These are phyloP conservation scores for Pleurotus cornucopiae DNA, from an alignment of 768 basidiomycete species.

Conservation along the genomic window DNA sequence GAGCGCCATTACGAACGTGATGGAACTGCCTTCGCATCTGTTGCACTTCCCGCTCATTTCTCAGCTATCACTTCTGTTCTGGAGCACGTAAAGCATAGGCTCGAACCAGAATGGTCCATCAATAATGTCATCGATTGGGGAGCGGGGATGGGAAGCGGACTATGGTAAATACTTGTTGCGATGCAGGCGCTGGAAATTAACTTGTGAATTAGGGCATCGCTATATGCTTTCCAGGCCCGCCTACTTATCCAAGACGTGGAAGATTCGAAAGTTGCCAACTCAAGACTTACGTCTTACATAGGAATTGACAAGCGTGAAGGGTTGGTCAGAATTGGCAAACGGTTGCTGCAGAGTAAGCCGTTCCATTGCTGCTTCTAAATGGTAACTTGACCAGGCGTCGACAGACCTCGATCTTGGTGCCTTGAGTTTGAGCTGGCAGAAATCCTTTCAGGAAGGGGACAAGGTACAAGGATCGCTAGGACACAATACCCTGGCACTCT, in stretches of 20 bases:
- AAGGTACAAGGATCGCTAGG: constrained; percentile 37
- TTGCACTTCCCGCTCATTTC: constrained; percentile 85
- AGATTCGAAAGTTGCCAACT: constrained; percentile 39
- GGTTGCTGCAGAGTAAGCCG: constrained; percentile 50
- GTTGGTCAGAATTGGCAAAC: constrained; percentile 61
- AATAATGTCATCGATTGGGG: constrained; percentile 81
- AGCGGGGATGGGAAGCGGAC: constrained; percentile 73
- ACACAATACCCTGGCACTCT: constrained; percentile 61
- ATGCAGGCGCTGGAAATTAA: background rate
- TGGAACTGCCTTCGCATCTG: constrained; percentile 79
- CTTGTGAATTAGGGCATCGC: constrained; percentile 51
- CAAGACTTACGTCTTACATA: constrained; percentile 58
- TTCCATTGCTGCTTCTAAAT: constrained; percentile 4
- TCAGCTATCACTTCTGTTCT: constrained; percentile 77
- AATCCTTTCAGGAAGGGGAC: constrained; percentile 48
- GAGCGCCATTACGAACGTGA: constrained; percentile 61
- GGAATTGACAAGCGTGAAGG: constrained; percentile 79
- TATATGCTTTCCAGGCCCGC: constrained; percentile 54
- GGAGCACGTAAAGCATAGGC: constrained; percentile 55
- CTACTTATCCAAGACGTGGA: constrained; percentile 9
- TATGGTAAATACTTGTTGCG: constrained; percentile 54
- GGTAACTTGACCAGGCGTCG: background rate
- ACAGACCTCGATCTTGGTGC: constrained; percentile 45
- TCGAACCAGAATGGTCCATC: constrained; percentile 59
- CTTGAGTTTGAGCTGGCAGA: constrained; percentile 50